phyloP scores from a whole-genome alignment of 805 yeast species.

The Pichia manshurica region DNA sequence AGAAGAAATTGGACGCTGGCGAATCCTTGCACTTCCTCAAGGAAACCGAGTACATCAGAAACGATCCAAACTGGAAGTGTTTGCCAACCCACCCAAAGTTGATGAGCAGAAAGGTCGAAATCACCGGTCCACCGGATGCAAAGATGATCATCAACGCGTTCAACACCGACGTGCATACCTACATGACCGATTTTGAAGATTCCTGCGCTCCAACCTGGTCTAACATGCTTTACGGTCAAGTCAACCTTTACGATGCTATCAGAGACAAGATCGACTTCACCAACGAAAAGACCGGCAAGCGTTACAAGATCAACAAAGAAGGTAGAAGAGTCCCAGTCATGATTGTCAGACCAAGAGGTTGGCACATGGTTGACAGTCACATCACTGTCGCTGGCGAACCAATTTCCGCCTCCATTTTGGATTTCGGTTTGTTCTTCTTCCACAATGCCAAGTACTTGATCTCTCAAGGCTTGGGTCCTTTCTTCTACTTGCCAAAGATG shows the following conservation, averaged over 20 bases:
- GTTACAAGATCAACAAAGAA: slow-evolving; percentile 36
- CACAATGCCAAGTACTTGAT: slow-evolving; percentile 64
- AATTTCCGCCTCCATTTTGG: slow-evolving; percentile 70
- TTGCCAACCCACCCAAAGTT: slow-evolving; percentile 67
- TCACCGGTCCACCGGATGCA: slow-evolving; percentile 82
- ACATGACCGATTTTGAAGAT: slow-evolving; percentile 85
- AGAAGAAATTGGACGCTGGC: slow-evolving; percentile 57
- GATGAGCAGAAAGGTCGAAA: slow-evolving; percentile 70
- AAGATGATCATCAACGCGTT: slow-evolving; percentile 80
- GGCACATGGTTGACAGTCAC: slow-evolving; percentile 79
- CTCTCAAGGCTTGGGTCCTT: slow-evolving; percentile 68
- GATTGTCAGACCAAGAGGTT: slow-evolving; percentile 83
- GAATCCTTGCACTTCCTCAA: slow-evolving; percentile 55
- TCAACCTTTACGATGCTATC: slow-evolving; percentile 68
- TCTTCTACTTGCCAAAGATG: slow-evolving; percentile 80
- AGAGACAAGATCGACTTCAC: slow-evolving; percentile 58
- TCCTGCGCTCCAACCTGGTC: slow-evolving; percentile 81
- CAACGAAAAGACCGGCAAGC: slow-evolving; percentile 32
- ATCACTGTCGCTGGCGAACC: slow-evolving; percentile 69
- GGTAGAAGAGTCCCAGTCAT: slow-evolving; percentile 65
- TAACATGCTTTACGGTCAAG: slow-evolving; percentile 76
- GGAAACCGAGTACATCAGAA: slow-evolving; percentile 65
- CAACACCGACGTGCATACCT: slow-evolving; percentile 72
- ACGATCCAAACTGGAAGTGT: slow-evolving; percentile 73
- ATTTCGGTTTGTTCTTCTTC: slow-evolving; percentile 72